Percentiles rank a stretch among this genome's conserved stretches.
Conservation (phyloP, 2,329 filamentous ascomycete genomes). For the Fusarium transvaalense region DNA sequence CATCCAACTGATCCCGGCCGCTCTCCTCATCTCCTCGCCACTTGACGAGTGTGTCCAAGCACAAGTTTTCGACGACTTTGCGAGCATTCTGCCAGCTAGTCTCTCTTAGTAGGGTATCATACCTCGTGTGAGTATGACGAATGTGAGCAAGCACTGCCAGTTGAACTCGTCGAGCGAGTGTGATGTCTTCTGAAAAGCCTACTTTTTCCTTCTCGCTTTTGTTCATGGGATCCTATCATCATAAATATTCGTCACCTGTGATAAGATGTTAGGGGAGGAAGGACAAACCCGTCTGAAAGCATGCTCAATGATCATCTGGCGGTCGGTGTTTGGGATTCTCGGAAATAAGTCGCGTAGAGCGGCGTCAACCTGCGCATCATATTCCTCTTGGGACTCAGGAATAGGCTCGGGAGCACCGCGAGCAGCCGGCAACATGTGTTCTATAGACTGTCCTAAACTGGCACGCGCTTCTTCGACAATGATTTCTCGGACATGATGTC, state of each 20-base stretch:
- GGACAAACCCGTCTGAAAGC: constrained; percentile 71
- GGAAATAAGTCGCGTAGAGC: constrained; percentile 74
- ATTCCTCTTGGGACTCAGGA: constrained; percentile 69
- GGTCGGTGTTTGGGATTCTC: constrained; percentile 73
- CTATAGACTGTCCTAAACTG: constrained; percentile 46
- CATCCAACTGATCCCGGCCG: constrained; percentile 74
- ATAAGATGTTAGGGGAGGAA: constrained; percentile 11
- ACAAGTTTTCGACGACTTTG: constrained; percentile 70
- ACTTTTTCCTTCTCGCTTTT: constrained; percentile 69
- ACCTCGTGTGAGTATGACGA: constrained; percentile 74
- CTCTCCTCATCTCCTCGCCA: constrained; percentile 79
- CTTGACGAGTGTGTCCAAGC: constrained; percentile 75
- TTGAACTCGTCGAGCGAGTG: constrained; percentile 72
- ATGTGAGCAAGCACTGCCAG: constrained; percentile 76
- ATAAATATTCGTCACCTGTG: constrained; percentile 33
- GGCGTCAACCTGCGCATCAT: constrained; percentile 72
- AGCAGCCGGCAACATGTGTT: constrained; percentile 30
- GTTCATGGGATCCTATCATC: constrained; percentile 60
- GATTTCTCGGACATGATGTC: constrained; percentile 69
- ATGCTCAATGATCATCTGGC: constrained; percentile 71
- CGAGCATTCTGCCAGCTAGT: constrained; percentile 70
- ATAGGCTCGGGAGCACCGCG: constrained; percentile 67
- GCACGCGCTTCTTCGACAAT: constrained; percentile 69
- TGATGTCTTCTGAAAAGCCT: constrained; percentile 67
- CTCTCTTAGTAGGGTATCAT: constrained; percentile 71